phyloP scores from a whole-genome alignment of 2,329 filamentous ascomycete genomes.

The Venturia effusa region DNA sequence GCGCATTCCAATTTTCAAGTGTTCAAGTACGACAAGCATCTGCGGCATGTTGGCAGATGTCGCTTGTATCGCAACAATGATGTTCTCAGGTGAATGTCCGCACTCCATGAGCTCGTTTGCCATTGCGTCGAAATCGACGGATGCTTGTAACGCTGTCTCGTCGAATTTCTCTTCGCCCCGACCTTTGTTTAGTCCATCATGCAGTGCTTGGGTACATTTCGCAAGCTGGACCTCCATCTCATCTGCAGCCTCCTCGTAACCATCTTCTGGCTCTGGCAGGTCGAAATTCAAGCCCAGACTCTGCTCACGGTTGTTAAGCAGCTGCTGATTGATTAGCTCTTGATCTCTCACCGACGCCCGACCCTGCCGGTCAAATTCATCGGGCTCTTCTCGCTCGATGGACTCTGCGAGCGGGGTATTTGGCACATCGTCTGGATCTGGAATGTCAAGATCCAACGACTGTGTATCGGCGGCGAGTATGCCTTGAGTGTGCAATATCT shows the following conservation, averaged over 20 bases:
- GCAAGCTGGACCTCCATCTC: background rate
- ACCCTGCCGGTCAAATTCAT: background rate
- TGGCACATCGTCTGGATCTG: constrained; percentile 1
- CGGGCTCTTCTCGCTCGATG: background rate
- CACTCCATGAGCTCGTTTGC: constrained; percentile 10
- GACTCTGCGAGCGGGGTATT: background rate
- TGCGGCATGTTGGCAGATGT: constrained; percentile 27
- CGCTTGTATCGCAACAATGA: constrained; percentile 18
- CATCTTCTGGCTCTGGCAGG: background rate
- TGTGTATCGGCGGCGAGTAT: constrained; percentile 5
- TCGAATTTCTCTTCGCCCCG: background rate
- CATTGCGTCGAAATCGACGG: background rate
- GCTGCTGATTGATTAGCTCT: constrained; percentile 5
- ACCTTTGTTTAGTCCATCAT: background rate
- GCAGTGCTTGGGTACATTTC: background rate
- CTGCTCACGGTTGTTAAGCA: background rate
- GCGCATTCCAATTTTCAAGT: constrained; percentile 20
- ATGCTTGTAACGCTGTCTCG: background rate
- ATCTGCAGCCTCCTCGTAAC: background rate
- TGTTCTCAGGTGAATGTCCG: constrained; percentile 25
- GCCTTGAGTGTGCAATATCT: constrained; percentile 2
- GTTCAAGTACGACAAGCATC: constrained; percentile 23
- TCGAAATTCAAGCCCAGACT: background rate
- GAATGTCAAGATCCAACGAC: background rate
- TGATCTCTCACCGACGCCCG: constrained; percentile 1